These are phyloP conservation scores for Curvularia sp. DNA, from an alignment of 2,329 filamentous ascomycete species.

Conservation along the genomic window DNA sequence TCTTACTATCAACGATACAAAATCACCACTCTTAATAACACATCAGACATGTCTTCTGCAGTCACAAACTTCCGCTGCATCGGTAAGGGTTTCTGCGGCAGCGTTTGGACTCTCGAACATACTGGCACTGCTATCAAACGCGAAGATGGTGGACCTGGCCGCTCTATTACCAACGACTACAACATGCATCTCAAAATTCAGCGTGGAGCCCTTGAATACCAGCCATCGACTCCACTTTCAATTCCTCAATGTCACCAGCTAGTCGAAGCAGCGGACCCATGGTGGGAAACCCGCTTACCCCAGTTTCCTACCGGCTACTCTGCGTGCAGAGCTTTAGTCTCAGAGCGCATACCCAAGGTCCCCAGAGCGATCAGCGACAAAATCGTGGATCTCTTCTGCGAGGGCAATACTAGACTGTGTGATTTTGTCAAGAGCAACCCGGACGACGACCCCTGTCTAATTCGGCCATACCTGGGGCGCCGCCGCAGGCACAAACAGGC, in stretches of 20 bases:
- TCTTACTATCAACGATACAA: background rate
- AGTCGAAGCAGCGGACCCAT: slow-evolving; percentile 16
- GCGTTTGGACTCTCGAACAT: slow-evolving; percentile 24
- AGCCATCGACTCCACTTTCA: slow-evolving; percentile 12
- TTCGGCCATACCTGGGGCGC: slow-evolving; percentile 59
- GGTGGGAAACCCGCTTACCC: slow-evolving; percentile 10
- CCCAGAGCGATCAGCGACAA: slow-evolving; percentile 21
- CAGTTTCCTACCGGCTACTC: slow-evolving; percentile 22
- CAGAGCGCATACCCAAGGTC: slow-evolving; percentile 20
- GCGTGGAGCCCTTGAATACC: slow-evolving; percentile 12
- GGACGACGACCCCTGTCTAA: slow-evolving; percentile 55
- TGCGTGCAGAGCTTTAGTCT: slow-evolving; percentile 19
- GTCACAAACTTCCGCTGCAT: slow-evolving; percentile 18
- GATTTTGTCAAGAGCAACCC: slow-evolving; percentile 23
- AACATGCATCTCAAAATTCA: slow-evolving; percentile 21
- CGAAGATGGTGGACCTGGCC: slow-evolving; percentile 27
- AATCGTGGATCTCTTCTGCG: slow-evolving; percentile 25
- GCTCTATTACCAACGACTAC: slow-evolving; percentile 29
- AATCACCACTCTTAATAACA: background rate
- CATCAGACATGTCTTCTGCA: background rate
- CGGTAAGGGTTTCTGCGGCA: slow-evolving; percentile 29
- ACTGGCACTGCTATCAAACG: slow-evolving; percentile 21
- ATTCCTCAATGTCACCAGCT: slow-evolving; percentile 25
- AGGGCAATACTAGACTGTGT: slow-evolving; percentile 10
- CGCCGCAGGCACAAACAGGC: slow-evolving; percentile 26